These are phyloP conservation scores for Lecanicillium sp. DNA, from an alignment of 2,329 filamentous ascomycete species.

Conservation along the genomic window DNA sequence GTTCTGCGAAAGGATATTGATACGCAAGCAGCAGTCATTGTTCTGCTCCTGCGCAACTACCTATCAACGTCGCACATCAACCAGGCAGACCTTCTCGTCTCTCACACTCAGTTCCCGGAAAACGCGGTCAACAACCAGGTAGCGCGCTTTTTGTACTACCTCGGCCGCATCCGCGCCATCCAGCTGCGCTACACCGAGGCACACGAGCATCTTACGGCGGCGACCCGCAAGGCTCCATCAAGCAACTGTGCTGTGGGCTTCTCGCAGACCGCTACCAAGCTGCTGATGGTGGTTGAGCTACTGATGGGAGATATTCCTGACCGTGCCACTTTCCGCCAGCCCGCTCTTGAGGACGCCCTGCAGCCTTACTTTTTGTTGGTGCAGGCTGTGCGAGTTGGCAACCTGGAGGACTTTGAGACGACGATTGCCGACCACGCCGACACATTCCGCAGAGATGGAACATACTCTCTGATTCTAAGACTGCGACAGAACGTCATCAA, in stretches of 20 bases:
- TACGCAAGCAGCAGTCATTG: slow-evolving; percentile 94
- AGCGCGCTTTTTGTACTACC: slow-evolving; percentile 92
- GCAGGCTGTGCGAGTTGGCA: slow-evolving; percentile 91
- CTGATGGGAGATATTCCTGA: slow-evolving; percentile 99
- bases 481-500: slow-evolving; percentile 98
- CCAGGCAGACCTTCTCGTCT: slow-evolving; percentile 91
- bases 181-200: slow-evolving; percentile 96
- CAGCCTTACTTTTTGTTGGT: slow-evolving; percentile 92
- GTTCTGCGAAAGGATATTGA: slow-evolving; percentile 95
- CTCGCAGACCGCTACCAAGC: slow-evolving; percentile 91
- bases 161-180: slow-evolving; percentile 91
- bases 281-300: slow-evolving; percentile 92
- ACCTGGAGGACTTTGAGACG: slow-evolving; percentile 86
- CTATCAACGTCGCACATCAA: slow-evolving; percentile 92
- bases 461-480: slow-evolving; percentile 90
- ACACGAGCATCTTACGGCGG: slow-evolving; percentile 86
- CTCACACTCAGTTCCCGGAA: slow-evolving; percentile 89
- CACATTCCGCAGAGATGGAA: slow-evolving; percentile 86
- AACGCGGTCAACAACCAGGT: slow-evolving; percentile 97
- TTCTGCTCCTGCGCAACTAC: slow-evolving; percentile 90
- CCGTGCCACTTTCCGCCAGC: slow-evolving; percentile 85
- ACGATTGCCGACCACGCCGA: slow-evolving; percentile 74
- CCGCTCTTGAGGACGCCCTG: slow-evolving; percentile 76
- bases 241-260: slow-evolving; percentile 87
- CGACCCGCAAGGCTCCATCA: slow-evolving; percentile 89